Evolutionary conservation across 495 filamentous ascomycete species (phyloP), one percentile per base, ranked within the genome.

Genomic region (Friedmanniomyces endolithicus): DNA sequence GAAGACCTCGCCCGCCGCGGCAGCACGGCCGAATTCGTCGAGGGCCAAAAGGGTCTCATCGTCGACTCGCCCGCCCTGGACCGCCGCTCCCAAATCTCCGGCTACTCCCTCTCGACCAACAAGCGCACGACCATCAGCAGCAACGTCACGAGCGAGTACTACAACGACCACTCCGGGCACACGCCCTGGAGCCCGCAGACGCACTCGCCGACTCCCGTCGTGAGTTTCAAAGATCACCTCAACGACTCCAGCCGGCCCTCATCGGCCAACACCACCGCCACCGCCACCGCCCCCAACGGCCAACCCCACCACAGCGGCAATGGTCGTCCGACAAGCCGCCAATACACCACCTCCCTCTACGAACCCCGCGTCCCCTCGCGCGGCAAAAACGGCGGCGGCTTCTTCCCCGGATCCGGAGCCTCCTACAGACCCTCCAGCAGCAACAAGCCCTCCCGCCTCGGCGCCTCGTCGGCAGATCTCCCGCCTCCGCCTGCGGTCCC

Each of bases 241-340:
- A 48, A 45, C 74, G 35, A 43, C 74, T 81, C 27, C n/a, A n/a
- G n/a, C n/a, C n/a, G n/a, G n/a, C 27, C 27, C 27, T 9, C 27
- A 31, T 9, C 27, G 27, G 4, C 27, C n/a, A n/a, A n/a, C n/a
- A n/a, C 27, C 27, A 31, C 27, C 27, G 9, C 27, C 27, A 31
- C 27, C 41, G 75, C n/a, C n/a, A n/a, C n/a, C n/a, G n/a, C n/a
- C n/a, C n/a, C n/a, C n/a, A n/a, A n/a, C 78, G 1, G 68, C 74
- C 12, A 76, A 77, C 24, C n/a, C n/a, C n/a, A n/a, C n/a, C n/a
- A 9, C 27, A 31, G 27, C 68, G 77, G 19, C 54, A 66, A 33
- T 64, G 68, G 62, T 70, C 76, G 77, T 3, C 72, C 76, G 8
- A 50, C 72, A 0, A 85, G 80, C 67, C 86, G 80, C 61, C 72